phyloP scores from a whole-genome alignment of 2,329 filamentous ascomycete species.

The Cercospora beticola region DNA sequence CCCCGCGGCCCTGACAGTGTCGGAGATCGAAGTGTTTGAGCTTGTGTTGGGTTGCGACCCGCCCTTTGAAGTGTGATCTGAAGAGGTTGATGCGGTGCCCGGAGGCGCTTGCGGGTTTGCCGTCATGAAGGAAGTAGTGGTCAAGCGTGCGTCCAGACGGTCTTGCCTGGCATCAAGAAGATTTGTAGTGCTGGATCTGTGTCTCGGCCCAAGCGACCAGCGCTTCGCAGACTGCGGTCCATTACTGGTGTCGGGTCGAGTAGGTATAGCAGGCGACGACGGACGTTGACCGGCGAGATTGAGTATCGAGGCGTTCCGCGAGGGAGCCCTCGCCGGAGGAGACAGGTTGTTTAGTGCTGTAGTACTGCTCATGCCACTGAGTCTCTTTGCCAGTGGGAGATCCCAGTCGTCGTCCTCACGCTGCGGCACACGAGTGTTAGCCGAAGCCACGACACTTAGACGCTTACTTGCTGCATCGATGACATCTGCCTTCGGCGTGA shows the following conservation, averaged over 20 bases:
- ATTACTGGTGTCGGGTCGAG: not conserved
- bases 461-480: not conserved
- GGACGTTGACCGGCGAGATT: not conserved
- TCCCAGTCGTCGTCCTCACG: constrained; percentile 24
- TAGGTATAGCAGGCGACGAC: not conserved
- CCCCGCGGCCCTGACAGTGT: constrained; percentile 23
- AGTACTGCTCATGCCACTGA: constrained; percentile 19
- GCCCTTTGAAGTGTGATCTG: constrained; percentile 5
- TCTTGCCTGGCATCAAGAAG: constrained; percentile 57
- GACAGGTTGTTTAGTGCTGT: constrained; percentile 11
- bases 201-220: constrained; percentile 28
- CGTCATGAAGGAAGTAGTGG: constrained; percentile 41
- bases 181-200: constrained; percentile 30
- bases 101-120: constrained; percentile 34
- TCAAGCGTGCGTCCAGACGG: constrained; percentile 47
- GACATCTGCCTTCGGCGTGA: not conserved
- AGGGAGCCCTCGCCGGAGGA: not conserved
- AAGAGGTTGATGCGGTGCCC: constrained; percentile 20
- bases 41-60: constrained; percentile 16
- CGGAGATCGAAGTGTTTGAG: constrained; percentile 25
- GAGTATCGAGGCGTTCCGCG: constrained; percentile 12
- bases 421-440: constrained; percentile 10
- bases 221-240: constrained; percentile 3
- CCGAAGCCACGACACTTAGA: constrained; percentile 13
- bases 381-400: constrained; percentile 23